Percentiles rank a stretch among this genome's conserved stretches.
phyloP scores from a whole-genome alignment of 2,329 filamentous ascomycete genomes.

The Epicoccum sorghinum region DNA sequence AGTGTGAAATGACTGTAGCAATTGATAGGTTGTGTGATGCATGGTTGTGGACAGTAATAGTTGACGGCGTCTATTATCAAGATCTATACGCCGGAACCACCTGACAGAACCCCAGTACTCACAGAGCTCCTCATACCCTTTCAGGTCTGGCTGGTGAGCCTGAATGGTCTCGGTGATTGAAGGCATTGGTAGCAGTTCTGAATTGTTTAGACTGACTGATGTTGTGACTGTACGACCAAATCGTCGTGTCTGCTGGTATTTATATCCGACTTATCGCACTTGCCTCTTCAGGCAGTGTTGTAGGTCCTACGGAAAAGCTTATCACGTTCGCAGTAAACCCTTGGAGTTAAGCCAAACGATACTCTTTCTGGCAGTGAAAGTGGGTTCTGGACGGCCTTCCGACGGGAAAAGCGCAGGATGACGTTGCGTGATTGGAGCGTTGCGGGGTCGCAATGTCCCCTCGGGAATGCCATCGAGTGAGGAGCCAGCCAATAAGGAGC shows the following conservation, averaged over 20 bases:
- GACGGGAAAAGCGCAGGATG: constrained; percentile 28
- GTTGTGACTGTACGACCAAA: not conserved
- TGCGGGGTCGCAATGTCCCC: constrained; percentile 5
- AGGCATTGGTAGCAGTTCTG: constrained; percentile 23
- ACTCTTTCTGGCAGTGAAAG: constrained; percentile 8
- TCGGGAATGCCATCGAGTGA: not conserved
- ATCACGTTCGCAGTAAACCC: not conserved
- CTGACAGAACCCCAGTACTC: constrained; percentile 9
- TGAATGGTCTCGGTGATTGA: constrained; percentile 37
- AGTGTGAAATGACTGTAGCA: too few species aligned
- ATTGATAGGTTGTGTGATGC: too few species aligned
- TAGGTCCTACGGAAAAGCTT: constrained; percentile 15
- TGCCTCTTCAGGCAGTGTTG: not conserved
- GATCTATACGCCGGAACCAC: constrained; percentile 1
- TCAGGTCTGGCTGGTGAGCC: constrained; percentile 31
- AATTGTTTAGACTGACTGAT: not conserved
- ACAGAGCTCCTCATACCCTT: constrained; percentile 44
- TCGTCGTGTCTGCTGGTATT: not conserved
- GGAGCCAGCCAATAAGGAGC: too few species aligned
- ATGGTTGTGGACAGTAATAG: too few species aligned
- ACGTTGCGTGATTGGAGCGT: constrained; percentile 18
- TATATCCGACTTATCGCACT: not conserved
- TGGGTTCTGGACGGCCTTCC: constrained; percentile 18
- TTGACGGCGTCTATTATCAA: too few species aligned
- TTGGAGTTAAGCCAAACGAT: not conserved